A percentile compares a stretch with the other conserved stretches of the same genome.
Evolutionary conservation across 345 rosid species (phyloP).

Genomic region (Lumnitzera littorea): DNA sequence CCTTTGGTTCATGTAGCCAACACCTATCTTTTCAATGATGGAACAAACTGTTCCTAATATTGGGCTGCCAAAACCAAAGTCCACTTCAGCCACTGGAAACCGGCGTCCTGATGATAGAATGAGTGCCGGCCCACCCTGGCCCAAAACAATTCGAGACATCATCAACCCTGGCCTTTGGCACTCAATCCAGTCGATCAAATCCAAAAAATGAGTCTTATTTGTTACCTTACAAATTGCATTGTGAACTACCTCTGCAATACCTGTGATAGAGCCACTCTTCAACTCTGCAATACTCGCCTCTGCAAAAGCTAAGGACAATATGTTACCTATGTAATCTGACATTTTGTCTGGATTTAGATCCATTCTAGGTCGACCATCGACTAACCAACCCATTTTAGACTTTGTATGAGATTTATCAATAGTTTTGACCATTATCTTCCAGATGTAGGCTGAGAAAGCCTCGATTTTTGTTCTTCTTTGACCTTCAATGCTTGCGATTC

Average conservation of each 20-base stretch:
- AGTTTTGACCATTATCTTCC: constrained; percentile 62
- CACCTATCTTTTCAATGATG: constrained; percentile 56
- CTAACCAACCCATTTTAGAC: constrained; percentile 91
- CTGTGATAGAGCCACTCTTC: constrained; percentile 44
- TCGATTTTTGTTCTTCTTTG: constrained; percentile 60
- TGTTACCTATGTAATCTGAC: constrained; percentile 73
- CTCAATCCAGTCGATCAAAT: constrained; percentile 82
- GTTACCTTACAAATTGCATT: constrained; percentile 47
- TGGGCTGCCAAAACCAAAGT: constrained; percentile 73
- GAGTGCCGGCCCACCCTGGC: constrained; percentile 67
- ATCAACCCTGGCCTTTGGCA: constrained; percentile 82
- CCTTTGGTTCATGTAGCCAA: constrained; percentile 75
- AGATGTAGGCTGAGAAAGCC: constrained; percentile 78
- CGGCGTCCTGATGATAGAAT: constrained; percentile 68
- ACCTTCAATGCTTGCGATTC: constrained; percentile 38
- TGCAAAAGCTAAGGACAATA: constrained; percentile 57
- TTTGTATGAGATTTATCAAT: constrained; percentile 29
- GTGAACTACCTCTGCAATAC: constrained; percentile 49
- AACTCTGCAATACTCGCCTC: constrained; percentile 45
- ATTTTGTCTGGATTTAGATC: constrained; percentile 7
- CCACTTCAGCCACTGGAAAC: constrained; percentile 67
- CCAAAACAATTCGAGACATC: constrained; percentile 53
- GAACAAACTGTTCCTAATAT: constrained; percentile 55
- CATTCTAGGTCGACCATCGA: constrained; percentile 66
- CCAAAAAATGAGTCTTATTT: constrained; percentile 57